These are phyloP conservation scores for Gynandropsis gynandra DNA, from an alignment of 345 rosid genomes.

Conservation along the genomic window DNA sequence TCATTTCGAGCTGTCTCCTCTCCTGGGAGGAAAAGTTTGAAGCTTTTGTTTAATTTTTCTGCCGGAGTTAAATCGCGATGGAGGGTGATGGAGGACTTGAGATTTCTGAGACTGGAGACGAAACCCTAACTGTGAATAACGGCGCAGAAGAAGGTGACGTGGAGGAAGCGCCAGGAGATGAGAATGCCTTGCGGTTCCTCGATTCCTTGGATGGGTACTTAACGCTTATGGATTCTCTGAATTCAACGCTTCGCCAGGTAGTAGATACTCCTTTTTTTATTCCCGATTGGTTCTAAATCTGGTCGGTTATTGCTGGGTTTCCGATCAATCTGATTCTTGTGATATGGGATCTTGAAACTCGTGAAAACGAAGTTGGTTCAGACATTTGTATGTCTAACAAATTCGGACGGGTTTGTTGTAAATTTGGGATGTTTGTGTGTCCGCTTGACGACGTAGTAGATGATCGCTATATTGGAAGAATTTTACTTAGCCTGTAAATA, in stretches of 20 bases:
- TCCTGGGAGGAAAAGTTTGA: too few species aligned
- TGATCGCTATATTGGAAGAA: neutral
- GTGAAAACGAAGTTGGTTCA: neutral
- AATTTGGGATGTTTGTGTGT: neutral
- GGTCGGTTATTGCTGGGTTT: neutral
- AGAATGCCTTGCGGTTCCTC: slow-evolving; percentile 47
- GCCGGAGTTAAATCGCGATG: slow-evolving; percentile 11
- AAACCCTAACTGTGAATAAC: neutral
- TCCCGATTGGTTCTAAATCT: neutral
- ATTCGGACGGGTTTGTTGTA: neutral
- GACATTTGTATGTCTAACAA: neutral
- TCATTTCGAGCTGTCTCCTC: too few species aligned
- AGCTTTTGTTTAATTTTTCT: too few species aligned
- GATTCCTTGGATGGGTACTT: slow-evolving; percentile 75
- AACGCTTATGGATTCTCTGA: slow-evolving; percentile 48
- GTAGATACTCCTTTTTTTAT: neutral
- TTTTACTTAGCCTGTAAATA: neutral
- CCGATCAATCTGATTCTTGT: slow-evolving; percentile 9
- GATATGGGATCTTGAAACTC: neutral
- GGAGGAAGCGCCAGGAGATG: slow-evolving; percentile 23
- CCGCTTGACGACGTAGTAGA: neutral
- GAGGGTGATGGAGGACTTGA: slow-evolving; percentile 20
- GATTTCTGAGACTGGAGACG: slow-evolving; percentile 28
- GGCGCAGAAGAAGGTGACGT: slow-evolving; percentile 8
- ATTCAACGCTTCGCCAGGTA: slow-evolving; percentile 75